Base-by-base conservation (phyloP, 1,284 basidiomycete species). In the Moesziomyces sp. region DNA sequence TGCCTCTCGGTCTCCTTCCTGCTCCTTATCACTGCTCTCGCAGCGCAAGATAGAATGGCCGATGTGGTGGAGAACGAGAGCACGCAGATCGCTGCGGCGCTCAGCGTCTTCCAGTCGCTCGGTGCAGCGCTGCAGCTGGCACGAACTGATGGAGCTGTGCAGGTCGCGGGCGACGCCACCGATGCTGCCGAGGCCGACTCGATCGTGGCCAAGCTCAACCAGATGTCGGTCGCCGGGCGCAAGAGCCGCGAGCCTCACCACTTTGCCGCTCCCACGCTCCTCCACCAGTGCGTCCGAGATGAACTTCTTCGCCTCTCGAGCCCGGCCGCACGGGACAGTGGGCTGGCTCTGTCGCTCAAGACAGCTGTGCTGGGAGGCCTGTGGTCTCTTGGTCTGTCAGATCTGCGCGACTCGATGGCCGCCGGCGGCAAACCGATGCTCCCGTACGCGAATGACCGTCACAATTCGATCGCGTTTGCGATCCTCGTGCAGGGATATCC, bases 171-270 rank as follows among this genome's bases (percentile, higher is more conserved):
- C 35, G 52, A 46, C 28, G 35, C 47, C 14, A 46, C 10, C 11
- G 65, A 56, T 19, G 28, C 43, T 16, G 65, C 52, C 21, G 65
- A 69, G 26, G 52, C 58, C 7, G 72, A 70, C 43, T 70, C 66
- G 33, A 70, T 74, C 40, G 72, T 69, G 13, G 72, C 66, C 18
- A 57, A 62, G 54, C 67, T 74, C 40, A 69, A 67, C 33, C 66
- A 66, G 45, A 66, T 74, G 67, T 70, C 66, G 49, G 72, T 74
- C 7, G 67, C 58, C 9, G 72, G 72, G 21, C 58, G 72, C 33
- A 62, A 63, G 58, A 68, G 65, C 38, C 71, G 71, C 28, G 60
- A 67, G 44, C 70, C 60, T 14, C 70, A 68, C 43, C 71, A 74
- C 26, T 74, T 74, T 30, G 57, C 52, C 7, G 66, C 66, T 7